Conservation (phyloP, 805 yeast species). For the Millerozyma miso region DNA sequence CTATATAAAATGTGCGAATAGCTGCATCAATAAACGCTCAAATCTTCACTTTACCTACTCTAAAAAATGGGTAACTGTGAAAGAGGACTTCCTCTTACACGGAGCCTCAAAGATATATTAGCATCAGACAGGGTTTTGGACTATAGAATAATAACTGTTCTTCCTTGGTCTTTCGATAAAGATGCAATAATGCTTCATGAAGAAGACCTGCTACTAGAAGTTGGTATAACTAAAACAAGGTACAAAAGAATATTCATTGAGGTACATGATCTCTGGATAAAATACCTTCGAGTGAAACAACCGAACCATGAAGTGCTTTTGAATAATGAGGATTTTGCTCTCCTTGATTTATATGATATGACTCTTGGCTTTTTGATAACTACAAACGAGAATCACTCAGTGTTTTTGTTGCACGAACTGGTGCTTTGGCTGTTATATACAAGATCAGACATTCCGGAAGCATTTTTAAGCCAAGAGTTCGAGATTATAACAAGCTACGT, state of each 20-base stretch:
- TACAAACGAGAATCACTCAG: conserved; percentile 36
- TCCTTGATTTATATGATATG: conserved; percentile 20
- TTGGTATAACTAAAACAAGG: conserved; percentile 28
- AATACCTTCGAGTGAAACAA: neutral
- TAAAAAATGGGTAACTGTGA: neutral
- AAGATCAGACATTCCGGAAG: neutral
- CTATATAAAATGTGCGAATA: too few species aligned
- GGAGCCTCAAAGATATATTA: neutral
- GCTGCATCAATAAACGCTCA: too few species aligned
- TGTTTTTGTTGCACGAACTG: conserved; percentile 25
- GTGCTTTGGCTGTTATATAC: conserved; percentile 11
- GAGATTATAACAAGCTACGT: conserved; percentile 30
- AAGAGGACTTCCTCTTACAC: neutral
- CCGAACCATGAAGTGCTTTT: neutral
- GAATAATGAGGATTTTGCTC: conserved; percentile 2
- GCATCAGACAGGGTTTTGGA: neutral
- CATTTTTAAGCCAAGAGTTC: conserved; percentile 16
- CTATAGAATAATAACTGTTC: neutral
- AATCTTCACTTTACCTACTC: too few species aligned
- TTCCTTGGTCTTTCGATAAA: neutral
- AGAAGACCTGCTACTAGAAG: conserved; percentile 16
- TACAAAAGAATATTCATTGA: conserved; percentile 30
- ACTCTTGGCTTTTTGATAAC: conserved; percentile 33
- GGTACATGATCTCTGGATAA: conserved; percentile 28
- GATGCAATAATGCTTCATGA: neutral